Percentiles rank a stretch among this genome's conserved stretches.
Conservation (phyloP, 306 rosid genomes). For the Quercus gilva region DNA sequence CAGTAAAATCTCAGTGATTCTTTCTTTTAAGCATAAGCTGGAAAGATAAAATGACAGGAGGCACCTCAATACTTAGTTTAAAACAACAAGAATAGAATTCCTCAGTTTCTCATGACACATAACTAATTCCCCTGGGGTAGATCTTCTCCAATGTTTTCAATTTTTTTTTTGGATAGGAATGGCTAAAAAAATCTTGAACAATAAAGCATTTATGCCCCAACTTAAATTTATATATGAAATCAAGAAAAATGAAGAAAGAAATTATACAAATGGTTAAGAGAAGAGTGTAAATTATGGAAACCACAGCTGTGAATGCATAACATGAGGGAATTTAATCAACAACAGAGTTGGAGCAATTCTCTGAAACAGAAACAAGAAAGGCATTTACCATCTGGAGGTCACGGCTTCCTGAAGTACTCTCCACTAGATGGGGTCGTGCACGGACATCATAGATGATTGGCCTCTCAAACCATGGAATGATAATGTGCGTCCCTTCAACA, state of each 20-base stretch:
- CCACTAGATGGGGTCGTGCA: slow-evolving; percentile 44
- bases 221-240: background rate
- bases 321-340: background rate
- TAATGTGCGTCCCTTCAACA: slow-evolving; percentile 60
- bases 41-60: background rate
- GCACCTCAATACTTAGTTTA: too few relatives aligned
- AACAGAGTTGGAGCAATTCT: background rate
- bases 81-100: too few relatives aligned
- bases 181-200: background rate
- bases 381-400: slow-evolving; percentile 52
- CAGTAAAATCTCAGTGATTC: background rate
- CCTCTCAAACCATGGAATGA: slow-evolving; percentile 61
- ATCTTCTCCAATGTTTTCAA: background rate
- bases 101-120: too few relatives aligned
- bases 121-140: too few relatives aligned
- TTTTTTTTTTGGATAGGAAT: background rate
- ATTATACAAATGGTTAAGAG: background rate
- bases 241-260: background rate
- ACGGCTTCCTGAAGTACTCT: slow-evolving; percentile 49
- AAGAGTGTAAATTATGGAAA: background rate
- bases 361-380: background rate
- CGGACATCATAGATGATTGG: slow-evolving; percentile 56
- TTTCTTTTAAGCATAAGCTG: background rate
- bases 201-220: background rate
- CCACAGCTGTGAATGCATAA: background rate